Evolutionary conservation across 2,329 filamentous ascomycete genomes (phyloP), one percentile per base, ranked within the genome.

Genomic region (Lasiodiplodia gonubiensis): DNA sequence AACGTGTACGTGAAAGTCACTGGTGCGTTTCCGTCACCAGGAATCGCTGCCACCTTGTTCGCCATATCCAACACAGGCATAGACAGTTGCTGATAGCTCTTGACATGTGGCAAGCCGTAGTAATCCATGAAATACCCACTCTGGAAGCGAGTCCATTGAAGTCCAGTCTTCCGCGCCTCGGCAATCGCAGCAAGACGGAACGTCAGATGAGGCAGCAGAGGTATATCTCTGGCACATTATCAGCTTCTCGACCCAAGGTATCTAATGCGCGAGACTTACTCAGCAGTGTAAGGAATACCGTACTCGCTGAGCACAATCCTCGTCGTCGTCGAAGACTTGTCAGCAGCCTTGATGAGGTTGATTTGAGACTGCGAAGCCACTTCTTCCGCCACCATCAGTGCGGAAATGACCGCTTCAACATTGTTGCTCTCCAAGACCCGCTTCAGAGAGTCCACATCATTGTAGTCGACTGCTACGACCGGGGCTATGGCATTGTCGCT

Each of bases 1-100:
- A 74, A 74, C 0, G 80, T 84, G 70, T 86, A 82, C 0, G 84
- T 86, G 72, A 85, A 82, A 3, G 77, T 73, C 11, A 83, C 76
- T 2, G 74, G 74, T 8, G 75, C 77, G 25, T 83, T 76, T 0
- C 86, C 86, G 27, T 80, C 76, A 0, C 83, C 84, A 0, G 85
- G 85, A 23, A 86, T 81, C 11, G 79, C 82, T 1, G 85, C 85
- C 16, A 51, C 27, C 39, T 70, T 68, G 21, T 63, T 39, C 1
- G 42, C n/a, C 1, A 70, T 5, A 46, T 74, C 72, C 10, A 74
- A 59, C 18, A 60, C 69, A 1, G 70, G 52, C 5, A 68, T 51
- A n/a, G 69, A 25, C 2, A 69, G 68, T 3, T 8, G 66, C 37
- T 73, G 70, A 52, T 75, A 65, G 18, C 70, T 66, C 18, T 70